These are phyloP conservation scores for Bothriochloa decipiens DNA, from an alignment of 176 grass and related monocot genomes.

Conservation along the genomic window DNA sequence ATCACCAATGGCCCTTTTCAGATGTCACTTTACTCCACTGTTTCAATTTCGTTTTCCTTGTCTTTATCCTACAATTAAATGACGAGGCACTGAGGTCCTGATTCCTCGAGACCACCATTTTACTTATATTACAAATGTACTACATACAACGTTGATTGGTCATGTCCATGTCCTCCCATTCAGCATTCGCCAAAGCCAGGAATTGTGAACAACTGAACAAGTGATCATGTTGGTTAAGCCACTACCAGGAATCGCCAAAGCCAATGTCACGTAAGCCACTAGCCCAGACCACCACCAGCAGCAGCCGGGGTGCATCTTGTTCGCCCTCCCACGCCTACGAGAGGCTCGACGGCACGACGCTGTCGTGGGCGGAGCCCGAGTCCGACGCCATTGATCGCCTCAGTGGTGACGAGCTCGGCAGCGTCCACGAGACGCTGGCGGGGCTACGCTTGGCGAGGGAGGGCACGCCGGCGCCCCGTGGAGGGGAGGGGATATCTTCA, in stretches of 20 bases:
- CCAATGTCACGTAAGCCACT: too few species aligned
- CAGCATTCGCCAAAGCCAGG: neutral
- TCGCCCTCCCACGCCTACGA: too few species aligned
- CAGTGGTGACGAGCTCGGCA: neutral
- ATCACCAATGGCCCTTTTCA: neutral
- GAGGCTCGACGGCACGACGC: too few species aligned
- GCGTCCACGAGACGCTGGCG: slow-evolving; percentile 32
- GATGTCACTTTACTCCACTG: neutral
- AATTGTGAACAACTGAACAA: neutral
- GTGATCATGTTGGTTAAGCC: neutral
- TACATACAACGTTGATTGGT: neutral
- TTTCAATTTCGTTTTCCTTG: neutral
- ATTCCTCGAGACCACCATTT: neutral
- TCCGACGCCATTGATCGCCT: neutral
- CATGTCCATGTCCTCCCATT: neutral
- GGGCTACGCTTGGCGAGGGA: slow-evolving; percentile 32
- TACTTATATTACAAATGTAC: neutral
- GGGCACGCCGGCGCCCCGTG: neutral
- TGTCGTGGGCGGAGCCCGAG: slow-evolving; percentile 24
- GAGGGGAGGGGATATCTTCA: neutral
- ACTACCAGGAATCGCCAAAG: too few species aligned
- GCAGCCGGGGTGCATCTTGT: too few species aligned
- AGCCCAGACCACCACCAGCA: neutral
- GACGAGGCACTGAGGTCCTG: neutral
- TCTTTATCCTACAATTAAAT: neutral